These are phyloP conservation scores for Betula pendula DNA, from an alignment of 306 rosid species.

Conservation along the genomic window DNA sequence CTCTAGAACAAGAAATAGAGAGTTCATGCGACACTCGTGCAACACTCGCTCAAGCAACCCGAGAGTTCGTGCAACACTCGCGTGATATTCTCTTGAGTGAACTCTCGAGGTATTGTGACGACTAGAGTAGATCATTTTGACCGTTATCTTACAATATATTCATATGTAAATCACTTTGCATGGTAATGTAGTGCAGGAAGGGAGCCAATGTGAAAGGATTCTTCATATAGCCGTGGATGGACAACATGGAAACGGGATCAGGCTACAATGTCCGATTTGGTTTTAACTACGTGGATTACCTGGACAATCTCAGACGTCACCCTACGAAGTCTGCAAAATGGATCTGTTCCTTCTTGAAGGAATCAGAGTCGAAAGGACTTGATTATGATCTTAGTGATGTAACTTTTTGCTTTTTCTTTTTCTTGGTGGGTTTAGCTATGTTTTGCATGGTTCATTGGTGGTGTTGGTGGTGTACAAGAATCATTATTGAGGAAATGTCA, in stretches of 20 bases:
- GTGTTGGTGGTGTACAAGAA: neutral
- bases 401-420: neutral
- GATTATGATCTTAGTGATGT: neutral
- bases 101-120: too few relatives aligned
- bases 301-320: constrained; percentile 6
- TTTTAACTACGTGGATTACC: constrained; percentile 18
- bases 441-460: neutral
- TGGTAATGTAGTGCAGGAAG: neutral
- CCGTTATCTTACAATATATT: neutral
- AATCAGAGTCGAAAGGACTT: neutral
- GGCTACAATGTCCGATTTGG: constrained; percentile 11
- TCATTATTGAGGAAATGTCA: neutral
- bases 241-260: constrained; percentile 20
- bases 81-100: too few relatives aligned
- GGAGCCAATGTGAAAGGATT: constrained; percentile 28
- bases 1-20: too few relatives aligned
- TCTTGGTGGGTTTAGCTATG: neutral
- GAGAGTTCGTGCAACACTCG: too few relatives aligned
- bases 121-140: too few relatives aligned
- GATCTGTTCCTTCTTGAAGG: neutral
- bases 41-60: too few relatives aligned
- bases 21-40: too few relatives aligned
- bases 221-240: constrained; percentile 12
- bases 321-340: constrained; percentile 14
- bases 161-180: neutral